Percentiles rank a stretch among this genome's conserved stretches.
Evolutionary conservation across 176 grass and related monocot genomes (phyloP).

Genomic region (Juncus inflexus): DNA sequence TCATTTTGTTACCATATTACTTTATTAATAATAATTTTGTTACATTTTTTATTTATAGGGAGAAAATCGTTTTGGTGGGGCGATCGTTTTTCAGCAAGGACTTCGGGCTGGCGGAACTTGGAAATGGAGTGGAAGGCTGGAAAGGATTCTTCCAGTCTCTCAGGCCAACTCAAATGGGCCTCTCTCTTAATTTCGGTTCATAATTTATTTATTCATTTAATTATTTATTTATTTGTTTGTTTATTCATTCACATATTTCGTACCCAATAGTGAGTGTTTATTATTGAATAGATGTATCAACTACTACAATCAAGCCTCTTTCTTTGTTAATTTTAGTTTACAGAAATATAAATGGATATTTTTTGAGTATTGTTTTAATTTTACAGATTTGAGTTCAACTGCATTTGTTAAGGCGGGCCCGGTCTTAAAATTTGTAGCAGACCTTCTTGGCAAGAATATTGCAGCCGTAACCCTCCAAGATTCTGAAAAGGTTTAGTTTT

Average conservation of each 20-base stretch:
- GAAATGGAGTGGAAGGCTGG: conserved; percentile 32
- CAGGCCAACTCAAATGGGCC: conserved; percentile 30
- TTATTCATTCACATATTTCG: neutral
- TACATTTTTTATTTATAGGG: neutral
- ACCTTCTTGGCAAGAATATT: conserved; percentile 66
- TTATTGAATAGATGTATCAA: no score
- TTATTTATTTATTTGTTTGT: neutral
- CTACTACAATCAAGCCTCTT: no score
- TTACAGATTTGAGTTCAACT: conserved; percentile 87
- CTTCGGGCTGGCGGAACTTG: neutral
- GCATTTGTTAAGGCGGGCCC: conserved; percentile 80
- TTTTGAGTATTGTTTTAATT: neutral
- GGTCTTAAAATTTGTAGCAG: conserved; percentile 64
- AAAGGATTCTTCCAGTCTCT: conserved; percentile 30
- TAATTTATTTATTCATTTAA: conserved; percentile 1
- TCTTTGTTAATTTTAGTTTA: no score
- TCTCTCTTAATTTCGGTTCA: conserved; percentile 29
- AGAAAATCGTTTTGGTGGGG: conserved; percentile 9
- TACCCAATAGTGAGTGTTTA: no score
- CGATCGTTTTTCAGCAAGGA: conserved; percentile 2
- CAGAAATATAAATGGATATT: no score
- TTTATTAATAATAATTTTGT: no score
- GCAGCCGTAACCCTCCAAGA: conserved; percentile 53
- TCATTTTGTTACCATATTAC: neutral
- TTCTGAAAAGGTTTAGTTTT: conserved; percentile 13